These are phyloP conservation scores for Scutellaria barbata DNA, from an alignment of 257 asterid genomes.

Conservation along the genomic window DNA sequence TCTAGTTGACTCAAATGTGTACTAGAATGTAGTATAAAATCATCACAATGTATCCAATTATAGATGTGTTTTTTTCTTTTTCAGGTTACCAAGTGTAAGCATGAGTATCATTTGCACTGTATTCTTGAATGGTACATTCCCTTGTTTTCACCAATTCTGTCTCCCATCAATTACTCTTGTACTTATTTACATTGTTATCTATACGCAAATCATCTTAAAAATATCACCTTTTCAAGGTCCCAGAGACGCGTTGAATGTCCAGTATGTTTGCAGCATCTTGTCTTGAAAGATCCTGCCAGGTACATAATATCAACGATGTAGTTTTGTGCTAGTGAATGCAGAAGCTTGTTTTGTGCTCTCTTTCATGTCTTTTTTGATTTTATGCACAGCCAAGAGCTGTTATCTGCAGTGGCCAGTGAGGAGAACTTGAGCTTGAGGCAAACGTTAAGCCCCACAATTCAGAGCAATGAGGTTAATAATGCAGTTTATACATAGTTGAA, in stretches of 20 bases:
- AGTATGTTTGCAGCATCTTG: conserved; percentile 64
- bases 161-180: neutral
- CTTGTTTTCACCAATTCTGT: neutral
- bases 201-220: neutral
- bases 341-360: neutral
- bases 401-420: conserved; percentile 54
- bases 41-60: neutral
- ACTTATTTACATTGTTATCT: neutral
- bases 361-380: conserved; percentile 7
- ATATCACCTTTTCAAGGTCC: conserved; percentile 52
- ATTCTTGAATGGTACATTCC: conserved; percentile 67
- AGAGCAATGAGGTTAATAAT: conserved; percentile 38
- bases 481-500: conserved; percentile 32
- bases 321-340: no score
- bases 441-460: conserved; percentile 30
- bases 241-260: conserved; percentile 77
- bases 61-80: conserved; percentile 24
- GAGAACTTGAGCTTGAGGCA: conserved; percentile 45
- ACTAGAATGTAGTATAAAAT: neutral
- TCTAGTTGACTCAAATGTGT: neutral
- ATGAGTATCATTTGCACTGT: conserved; percentile 80
- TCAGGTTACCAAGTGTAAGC: conserved; percentile 69
- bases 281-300: conserved; percentile 63
- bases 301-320: conserved; percentile 33
- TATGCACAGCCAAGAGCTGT: conserved; percentile 62